Evolutionary conservation across 1,284 basidiomycete species (phyloP).

Genomic region (Ustilago xerochloae): DNA sequence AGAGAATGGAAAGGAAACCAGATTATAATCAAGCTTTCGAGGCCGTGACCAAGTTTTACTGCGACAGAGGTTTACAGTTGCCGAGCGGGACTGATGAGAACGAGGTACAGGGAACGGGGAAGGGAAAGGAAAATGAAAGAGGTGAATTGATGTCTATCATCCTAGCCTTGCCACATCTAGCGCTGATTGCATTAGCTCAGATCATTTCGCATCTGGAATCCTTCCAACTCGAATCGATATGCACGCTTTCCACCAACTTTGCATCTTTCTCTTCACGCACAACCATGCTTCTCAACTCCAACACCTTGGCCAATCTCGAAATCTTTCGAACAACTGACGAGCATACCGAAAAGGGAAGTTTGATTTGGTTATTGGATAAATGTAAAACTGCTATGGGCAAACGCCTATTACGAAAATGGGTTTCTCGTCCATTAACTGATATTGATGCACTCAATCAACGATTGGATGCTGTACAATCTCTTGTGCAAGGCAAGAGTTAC

Average conservation of each 20-base stretch:
- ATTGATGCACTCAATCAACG: slow-evolving; percentile 76
- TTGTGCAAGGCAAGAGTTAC: slow-evolving; percentile 73
- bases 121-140: not conserved
- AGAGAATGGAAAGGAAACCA: slow-evolving; percentile 75
- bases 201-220: slow-evolving; percentile 80
- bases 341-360: slow-evolving; percentile 76
- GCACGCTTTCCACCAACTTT: slow-evolving; percentile 71
- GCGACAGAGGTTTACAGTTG: slow-evolving; percentile 23
- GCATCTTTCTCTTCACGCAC: slow-evolving; percentile 76
- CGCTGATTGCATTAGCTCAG: slow-evolving; percentile 81
- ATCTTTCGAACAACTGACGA: slow-evolving; percentile 73
- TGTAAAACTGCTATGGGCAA: slow-evolving; percentile 87
- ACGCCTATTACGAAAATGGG: slow-evolving; percentile 84
- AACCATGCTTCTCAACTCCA: slow-evolving; percentile 89
- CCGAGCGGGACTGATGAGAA: no score
- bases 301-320: slow-evolving; percentile 83
- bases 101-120: not conserved
- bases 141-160: slow-evolving; percentile 36
- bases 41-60: slow-evolving; percentile 79
- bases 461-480: slow-evolving; percentile 85
- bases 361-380: slow-evolving; percentile 87
- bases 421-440: slow-evolving; percentile 85
- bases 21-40: slow-evolving; percentile 80
- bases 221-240: slow-evolving; percentile 75
- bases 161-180: slow-evolving; percentile 67